phyloP scores from a whole-genome alignment of 441 rosid species.

The Iberis amara region DNA sequence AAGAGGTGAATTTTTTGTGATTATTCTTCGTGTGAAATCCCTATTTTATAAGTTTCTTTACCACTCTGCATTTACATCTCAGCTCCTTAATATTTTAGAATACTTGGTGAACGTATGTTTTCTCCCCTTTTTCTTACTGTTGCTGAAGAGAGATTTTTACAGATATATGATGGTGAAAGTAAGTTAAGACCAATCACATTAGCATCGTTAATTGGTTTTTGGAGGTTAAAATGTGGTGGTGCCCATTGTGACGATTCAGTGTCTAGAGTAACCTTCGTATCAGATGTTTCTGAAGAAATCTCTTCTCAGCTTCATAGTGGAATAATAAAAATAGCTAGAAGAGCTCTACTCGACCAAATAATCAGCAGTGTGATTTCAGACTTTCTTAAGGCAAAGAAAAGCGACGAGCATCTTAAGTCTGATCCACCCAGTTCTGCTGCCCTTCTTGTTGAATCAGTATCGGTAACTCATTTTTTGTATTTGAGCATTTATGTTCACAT shows the following conservation, averaged over 20 bases:
- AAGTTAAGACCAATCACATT: constrained; percentile 50
- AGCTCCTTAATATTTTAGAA: neutral
- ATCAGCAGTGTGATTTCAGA: constrained; percentile 59
- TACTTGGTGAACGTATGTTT: too few relatives aligned
- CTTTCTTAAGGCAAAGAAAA: constrained; percentile 43
- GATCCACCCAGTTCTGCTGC: constrained; percentile 35
- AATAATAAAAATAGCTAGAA: constrained; percentile 71
- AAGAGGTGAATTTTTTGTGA: neutral
- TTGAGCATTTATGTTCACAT: constrained; percentile 36
- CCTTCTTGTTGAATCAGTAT: constrained; percentile 31
- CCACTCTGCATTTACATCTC: constrained; percentile 9
- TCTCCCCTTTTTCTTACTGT: neutral
- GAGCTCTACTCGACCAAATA: constrained; percentile 75
- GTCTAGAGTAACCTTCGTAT: constrained; percentile 36
- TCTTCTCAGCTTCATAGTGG: constrained; percentile 76
- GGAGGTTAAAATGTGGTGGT: constrained; percentile 41
- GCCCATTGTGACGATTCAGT: constrained; percentile 34
- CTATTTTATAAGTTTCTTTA: constrained; percentile 9
- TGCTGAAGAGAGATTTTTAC: constrained; percentile 29
- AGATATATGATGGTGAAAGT: constrained; percentile 65
- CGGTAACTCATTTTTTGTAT: constrained; percentile 23
- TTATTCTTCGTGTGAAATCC: constrained; percentile 8
- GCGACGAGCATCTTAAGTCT: constrained; percentile 40
- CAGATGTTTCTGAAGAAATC: constrained; percentile 64
- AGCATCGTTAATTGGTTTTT: constrained; percentile 45